These are phyloP conservation scores for Coemansia sp. DNA, from an alignment of 192 early-diverging fungal species.

Conservation along the genomic window DNA sequence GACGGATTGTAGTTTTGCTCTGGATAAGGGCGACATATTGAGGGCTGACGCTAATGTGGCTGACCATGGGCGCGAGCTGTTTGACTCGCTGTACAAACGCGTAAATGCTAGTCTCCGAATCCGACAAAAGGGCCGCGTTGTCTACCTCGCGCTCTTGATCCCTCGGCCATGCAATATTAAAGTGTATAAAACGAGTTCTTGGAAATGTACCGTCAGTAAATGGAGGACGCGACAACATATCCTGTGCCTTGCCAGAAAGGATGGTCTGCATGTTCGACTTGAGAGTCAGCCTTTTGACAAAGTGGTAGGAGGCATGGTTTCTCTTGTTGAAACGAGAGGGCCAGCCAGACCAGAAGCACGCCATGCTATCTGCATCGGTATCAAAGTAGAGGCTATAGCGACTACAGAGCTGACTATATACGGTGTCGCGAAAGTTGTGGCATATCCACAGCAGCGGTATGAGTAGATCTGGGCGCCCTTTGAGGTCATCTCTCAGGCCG, in stretches of 20 bases:
- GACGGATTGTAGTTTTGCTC: neutral
- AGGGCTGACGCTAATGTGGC: neutral
- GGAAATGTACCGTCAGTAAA: neutral
- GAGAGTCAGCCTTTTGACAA: neutral
- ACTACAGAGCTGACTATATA: neutral
- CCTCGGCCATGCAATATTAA: neutral
- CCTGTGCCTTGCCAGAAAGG: neutral
- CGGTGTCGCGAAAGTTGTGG: neutral
- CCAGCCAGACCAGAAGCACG: neutral
- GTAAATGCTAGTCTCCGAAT: neutral
- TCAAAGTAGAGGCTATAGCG: neutral
- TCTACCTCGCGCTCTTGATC: neutral
- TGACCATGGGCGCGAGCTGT: neutral
- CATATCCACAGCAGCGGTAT: neutral
- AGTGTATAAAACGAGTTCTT: neutral
- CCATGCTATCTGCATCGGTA: neutral
- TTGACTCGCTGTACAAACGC: conserved; percentile 1
- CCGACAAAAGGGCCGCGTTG: neutral
- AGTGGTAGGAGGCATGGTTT: neutral
- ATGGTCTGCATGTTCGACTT: neutral
- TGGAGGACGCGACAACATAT: neutral
- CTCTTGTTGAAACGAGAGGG: neutral
- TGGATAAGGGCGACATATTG: neutral
- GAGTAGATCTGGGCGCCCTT: neutral
- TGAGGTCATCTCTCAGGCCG: neutral